Evolutionary conservation across 2,329 filamentous ascomycete genomes (phyloP).

Genomic region (Elsinoe necatrix): DNA sequence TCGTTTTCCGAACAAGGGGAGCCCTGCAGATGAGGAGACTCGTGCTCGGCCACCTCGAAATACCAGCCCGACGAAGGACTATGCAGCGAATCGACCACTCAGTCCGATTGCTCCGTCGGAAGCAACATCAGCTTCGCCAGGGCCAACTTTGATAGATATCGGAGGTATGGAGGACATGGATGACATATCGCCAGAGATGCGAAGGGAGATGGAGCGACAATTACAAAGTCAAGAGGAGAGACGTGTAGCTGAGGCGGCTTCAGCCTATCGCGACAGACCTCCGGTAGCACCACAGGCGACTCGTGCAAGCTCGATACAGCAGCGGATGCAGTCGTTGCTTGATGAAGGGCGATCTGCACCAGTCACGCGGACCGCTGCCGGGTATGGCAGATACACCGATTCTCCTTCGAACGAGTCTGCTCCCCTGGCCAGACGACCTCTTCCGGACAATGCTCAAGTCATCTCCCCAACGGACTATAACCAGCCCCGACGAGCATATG

Average conservation of each 20-base stretch:
- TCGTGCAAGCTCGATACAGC: constrained; percentile 78
- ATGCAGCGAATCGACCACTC: constrained; percentile 26
- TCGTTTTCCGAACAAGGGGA: neutral
- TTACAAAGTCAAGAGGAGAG: constrained; percentile 80
- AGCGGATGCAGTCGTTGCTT: constrained; percentile 76
- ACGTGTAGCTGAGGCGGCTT: constrained; percentile 78
- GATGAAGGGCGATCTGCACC: constrained; percentile 61
- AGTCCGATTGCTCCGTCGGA: constrained; percentile 72
- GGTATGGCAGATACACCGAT: constrained; percentile 81
- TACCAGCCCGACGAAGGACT: constrained; percentile 38
- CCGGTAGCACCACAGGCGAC: constrained; percentile 53
- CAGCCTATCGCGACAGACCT: constrained; percentile 73
- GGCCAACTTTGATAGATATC: constrained; percentile 48
- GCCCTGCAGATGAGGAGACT: neutral
- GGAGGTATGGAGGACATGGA: constrained; percentile 57
- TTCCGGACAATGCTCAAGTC: constrained; percentile 5
- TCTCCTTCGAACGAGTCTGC: constrained; percentile 2
- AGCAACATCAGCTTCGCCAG: constrained; percentile 54
- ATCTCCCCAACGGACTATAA: constrained; percentile 11
- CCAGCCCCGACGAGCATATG: neutral
- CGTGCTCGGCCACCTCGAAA: neutral
- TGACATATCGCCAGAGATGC: constrained; percentile 75
- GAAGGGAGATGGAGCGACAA: constrained; percentile 77
- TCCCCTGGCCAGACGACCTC: neutral
- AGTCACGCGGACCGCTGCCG: constrained; percentile 66